These are phyloP conservation scores for Leonotis leonurus DNA, from an alignment of 257 asterid genomes.

Conservation along the genomic window DNA sequence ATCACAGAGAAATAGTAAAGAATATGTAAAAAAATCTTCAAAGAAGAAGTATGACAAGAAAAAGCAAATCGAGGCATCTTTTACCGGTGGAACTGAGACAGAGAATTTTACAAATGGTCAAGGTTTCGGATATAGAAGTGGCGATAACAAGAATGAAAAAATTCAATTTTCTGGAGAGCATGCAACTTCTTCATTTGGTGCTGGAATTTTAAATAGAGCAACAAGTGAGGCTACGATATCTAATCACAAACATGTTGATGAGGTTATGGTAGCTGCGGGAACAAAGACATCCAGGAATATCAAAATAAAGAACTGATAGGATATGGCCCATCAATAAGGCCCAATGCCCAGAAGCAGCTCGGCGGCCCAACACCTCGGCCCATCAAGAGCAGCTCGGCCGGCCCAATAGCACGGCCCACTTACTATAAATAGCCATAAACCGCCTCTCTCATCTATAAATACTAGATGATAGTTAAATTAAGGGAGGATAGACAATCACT, in stretches of 20 bases:
- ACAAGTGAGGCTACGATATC: constrained; percentile 33
- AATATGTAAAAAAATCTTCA: constrained; percentile 53
- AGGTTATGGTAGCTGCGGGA: constrained; percentile 31
- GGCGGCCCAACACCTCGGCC: too few species aligned
- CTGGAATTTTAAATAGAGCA: constrained; percentile 45
- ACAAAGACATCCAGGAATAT: constrained; percentile 43
- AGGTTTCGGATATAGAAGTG: constrained; percentile 24
- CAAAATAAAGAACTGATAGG: constrained; percentile 52
- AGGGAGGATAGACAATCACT: too few species aligned
- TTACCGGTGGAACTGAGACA: constrained; percentile 25
- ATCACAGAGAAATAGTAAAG: constrained; percentile 62
- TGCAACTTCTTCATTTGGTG: constrained; percentile 32
- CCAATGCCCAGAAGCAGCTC: too few species aligned
- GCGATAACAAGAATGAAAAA: constrained; percentile 33
- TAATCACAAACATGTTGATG: constrained; percentile 47
- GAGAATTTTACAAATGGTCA: constrained; percentile 26
- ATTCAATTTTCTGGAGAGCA: constrained; percentile 36
- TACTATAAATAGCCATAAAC: too few species aligned
- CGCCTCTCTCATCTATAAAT: too few species aligned
- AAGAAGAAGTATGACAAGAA: constrained; percentile 56
- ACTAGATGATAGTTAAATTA: too few species aligned
- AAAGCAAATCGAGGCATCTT: constrained; percentile 35
- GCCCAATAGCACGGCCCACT: too few species aligned
- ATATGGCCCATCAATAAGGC: too few species aligned
- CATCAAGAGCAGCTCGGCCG: too few species aligned